These are phyloP conservation scores for Penicillium hordei DNA, from an alignment of 2,329 filamentous ascomycete species.

Conservation along the genomic window DNA sequence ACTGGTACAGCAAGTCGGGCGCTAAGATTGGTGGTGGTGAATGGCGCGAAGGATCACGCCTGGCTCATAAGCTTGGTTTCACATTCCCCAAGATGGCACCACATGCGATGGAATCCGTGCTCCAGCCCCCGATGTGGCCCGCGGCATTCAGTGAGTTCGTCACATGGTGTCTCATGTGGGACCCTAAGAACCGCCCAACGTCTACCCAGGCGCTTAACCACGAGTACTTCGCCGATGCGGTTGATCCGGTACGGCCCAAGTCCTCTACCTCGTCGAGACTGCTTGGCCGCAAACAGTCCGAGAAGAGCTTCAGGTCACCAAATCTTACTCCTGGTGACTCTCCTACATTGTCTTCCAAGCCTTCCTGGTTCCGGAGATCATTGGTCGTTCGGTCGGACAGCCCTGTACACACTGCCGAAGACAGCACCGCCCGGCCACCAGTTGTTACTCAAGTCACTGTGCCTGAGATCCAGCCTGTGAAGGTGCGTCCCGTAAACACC, in stretches of 20 bases:
- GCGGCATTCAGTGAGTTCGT: slow-evolving; percentile 85
- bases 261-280: slow-evolving; percentile 75
- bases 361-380: slow-evolving; percentile 96
- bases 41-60: slow-evolving; percentile 89
- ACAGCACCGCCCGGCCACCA: slow-evolving; percentile 40
- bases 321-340: slow-evolving; percentile 63
- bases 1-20: slow-evolving; percentile 94
- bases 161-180: slow-evolving; percentile 99
- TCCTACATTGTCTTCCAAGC: slow-evolving; percentile 70
- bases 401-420: slow-evolving; percentile 57
- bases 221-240: slow-evolving; percentile 89
- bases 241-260: slow-evolving; percentile 89
- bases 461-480: slow-evolving; percentile 48
- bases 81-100: slow-evolving; percentile 99
- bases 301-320: slow-evolving; percentile 63
- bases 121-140: slow-evolving; percentile 90
- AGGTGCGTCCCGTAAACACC: slow-evolving; percentile 58
- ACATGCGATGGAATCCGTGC: slow-evolving; percentile 90
- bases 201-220: slow-evolving; percentile 92
- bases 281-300: slow-evolving; percentile 85
- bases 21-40: slow-evolving; percentile 88
- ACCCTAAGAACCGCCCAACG: slow-evolving; percentile 86
- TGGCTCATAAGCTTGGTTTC: slow-evolving; percentile 95
- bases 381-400: slow-evolving; percentile 77
- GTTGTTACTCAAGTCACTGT: slow-evolving; percentile 44